Conservation (phyloP, 371 early-diverging fungal genomes). For the Entomophthora muscae region DNA sequence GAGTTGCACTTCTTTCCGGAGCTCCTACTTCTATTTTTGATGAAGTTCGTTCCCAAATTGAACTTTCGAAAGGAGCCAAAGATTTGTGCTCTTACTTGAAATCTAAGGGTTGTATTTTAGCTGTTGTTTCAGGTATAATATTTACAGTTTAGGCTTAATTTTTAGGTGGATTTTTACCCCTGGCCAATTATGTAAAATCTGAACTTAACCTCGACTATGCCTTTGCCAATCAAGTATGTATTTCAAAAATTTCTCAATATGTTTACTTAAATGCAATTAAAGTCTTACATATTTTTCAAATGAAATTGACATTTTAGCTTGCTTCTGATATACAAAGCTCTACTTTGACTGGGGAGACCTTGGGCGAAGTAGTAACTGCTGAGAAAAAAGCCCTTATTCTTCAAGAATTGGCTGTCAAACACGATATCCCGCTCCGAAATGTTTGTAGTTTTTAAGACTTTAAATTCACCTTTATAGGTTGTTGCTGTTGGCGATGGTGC, state of each 20-base stretch:
- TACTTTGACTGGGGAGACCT: slow-evolving; percentile 64
- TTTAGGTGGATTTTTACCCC: slow-evolving; percentile 81
- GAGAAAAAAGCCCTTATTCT: slow-evolving; percentile 83
- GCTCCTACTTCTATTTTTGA: slow-evolving; percentile 65
- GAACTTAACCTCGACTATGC: slow-evolving; percentile 87
- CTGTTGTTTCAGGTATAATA: slow-evolving; percentile 68
- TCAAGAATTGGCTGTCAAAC: slow-evolving; percentile 69
- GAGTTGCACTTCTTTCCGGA: slow-evolving; percentile 78
- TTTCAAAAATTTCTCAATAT: too few relatives aligned
- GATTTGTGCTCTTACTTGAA: slow-evolving; percentile 75
- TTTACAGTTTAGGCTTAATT: background rate
- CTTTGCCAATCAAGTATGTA: slow-evolving; percentile 84
- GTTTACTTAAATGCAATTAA: too few relatives aligned
- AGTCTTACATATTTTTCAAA: too few relatives aligned
- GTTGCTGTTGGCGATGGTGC: slow-evolving; percentile 99
- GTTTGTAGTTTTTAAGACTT: background rate
- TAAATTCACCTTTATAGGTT: slow-evolving; percentile 25
- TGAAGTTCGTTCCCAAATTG: slow-evolving; percentile 45
- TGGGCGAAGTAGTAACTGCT: slow-evolving; percentile 81
- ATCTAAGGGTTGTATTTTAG: slow-evolving; percentile 78
- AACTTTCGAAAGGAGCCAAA: slow-evolving; percentile 82
- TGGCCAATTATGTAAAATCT: slow-evolving; percentile 75
- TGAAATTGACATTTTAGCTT: too few relatives aligned
- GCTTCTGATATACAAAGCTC: too few relatives aligned
- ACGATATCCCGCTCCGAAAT: background rate